Evolutionary conservation across 331 rosid genomes (phyloP).

Genomic region (Acacia concinna): DNA sequence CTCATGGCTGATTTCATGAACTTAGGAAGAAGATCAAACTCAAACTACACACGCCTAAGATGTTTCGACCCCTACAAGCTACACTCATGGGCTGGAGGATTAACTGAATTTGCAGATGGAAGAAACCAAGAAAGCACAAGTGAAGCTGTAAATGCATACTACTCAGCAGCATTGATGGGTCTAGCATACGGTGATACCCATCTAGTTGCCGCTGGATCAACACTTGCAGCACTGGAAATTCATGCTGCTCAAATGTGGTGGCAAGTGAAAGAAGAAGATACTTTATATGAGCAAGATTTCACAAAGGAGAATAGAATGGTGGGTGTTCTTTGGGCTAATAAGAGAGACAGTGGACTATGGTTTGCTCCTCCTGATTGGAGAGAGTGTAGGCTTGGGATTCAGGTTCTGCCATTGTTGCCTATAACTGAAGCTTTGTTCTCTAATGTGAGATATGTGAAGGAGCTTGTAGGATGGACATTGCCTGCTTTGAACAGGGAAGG

Average conservation of each 20-base stretch:
- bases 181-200: conserved; percentile 61
- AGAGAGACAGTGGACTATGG: conserved; percentile 76
- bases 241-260: conserved; percentile 64
- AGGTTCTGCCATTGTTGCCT: conserved; percentile 58
- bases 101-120: conserved; percentile 62
- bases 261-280: conserved; percentile 50
- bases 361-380: conserved; percentile 58
- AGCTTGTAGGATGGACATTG: conserved; percentile 37
- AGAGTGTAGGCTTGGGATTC: conserved; percentile 67
- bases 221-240: conserved; percentile 59
- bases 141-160: conserved; percentile 71
- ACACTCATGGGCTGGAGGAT: conserved; percentile 77
- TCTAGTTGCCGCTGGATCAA: conserved; percentile 52
- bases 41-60: conserved; percentile 54
- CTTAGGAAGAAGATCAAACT: conserved; percentile 35
- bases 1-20: conserved; percentile 53
- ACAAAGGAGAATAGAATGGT: conserved; percentile 47
- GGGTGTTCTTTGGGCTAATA: conserved; percentile 66
- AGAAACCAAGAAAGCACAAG: conserved; percentile 71
- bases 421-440: conserved; percentile 55
- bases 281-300: conserved; percentile 50
- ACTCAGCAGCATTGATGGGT: conserved; percentile 71
- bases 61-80: conserved; percentile 59
- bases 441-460: conserved; percentile 44
- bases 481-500: conserved; percentile 60